phyloP scores from a whole-genome alignment of 805 yeast genomes.

The Spathaspora sp. region DNA sequence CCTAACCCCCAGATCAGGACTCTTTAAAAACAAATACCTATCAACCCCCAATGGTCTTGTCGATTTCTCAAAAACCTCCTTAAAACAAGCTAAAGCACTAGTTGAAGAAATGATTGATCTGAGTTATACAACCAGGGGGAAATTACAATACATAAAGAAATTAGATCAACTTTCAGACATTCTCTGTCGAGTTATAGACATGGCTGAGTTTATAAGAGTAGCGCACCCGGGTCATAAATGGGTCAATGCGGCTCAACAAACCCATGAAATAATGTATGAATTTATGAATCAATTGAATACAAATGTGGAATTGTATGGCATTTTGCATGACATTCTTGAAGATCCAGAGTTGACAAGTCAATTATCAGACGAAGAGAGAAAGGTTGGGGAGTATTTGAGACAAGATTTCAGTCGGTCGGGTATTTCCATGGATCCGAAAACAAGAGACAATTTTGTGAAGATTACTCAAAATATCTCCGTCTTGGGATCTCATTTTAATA shows the following conservation, averaged over 20 bases:
- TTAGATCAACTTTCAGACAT: constrained; percentile 85
- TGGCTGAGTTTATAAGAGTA: constrained; percentile 87
- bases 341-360: constrained; percentile 24
- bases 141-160: constrained; percentile 50
- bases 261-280: constrained; percentile 86
- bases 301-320: constrained; percentile 63
- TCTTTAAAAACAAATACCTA: constrained; percentile 71
- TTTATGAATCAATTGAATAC: constrained; percentile 93
- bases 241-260: constrained; percentile 76
- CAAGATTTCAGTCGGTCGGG: constrained; percentile 92
- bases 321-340: constrained; percentile 53
- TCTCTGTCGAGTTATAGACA: constrained; percentile 87
- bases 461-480: constrained; percentile 78
- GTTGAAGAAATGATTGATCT: constrained; percentile 51
- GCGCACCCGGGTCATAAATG: constrained; percentile 75
- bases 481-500: constrained; percentile 73
- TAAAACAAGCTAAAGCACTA: constrained; percentile 60
- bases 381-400: constrained; percentile 75
- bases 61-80: constrained; percentile 61
- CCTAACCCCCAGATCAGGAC: constrained; percentile 41
- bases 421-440: constrained; percentile 65
- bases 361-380: constrained; percentile 69
- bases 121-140: constrained; percentile 34
- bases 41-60: constrained; percentile 67
- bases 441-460: constrained; percentile 67